Conservation (phyloP, 2,329 filamentous ascomycete genomes). For the Pyricularia sp. region DNA sequence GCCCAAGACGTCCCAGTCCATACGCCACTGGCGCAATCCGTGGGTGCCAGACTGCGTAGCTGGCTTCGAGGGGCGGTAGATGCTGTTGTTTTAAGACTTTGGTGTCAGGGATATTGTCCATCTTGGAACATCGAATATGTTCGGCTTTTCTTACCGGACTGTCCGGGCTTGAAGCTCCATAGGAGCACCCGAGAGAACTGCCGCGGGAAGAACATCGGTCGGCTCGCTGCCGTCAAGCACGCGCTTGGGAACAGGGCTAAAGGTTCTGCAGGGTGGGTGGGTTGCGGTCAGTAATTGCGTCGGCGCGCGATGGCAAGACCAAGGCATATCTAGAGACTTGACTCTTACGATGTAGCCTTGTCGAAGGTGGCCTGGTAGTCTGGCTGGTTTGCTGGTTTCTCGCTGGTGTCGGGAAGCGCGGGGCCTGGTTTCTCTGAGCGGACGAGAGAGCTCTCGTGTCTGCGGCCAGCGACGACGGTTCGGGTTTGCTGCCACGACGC, state of each 20-base stretch:
- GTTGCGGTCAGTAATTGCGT: background rate
- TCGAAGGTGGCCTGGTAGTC: constrained; percentile 73
- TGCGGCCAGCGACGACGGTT: constrained; percentile 30
- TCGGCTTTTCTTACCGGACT: constrained; percentile 57
- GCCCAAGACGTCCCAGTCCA: constrained; percentile 92
- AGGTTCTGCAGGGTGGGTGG: constrained; percentile 43
- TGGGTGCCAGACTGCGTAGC: constrained; percentile 90
- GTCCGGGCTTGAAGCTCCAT: constrained; percentile 87
- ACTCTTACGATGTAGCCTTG: constrained; percentile 78
- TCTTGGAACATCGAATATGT: background rate
- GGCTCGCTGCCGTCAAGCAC: constrained; percentile 87
- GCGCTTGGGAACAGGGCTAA: constrained; percentile 78
- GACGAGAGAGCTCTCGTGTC: constrained; percentile 40
- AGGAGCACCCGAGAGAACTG: constrained; percentile 81
- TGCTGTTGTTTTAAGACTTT: constrained; percentile 39
- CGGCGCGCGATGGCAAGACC: background rate
- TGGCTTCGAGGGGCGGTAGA: constrained; percentile 84
- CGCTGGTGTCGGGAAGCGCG: constrained; percentile 15
- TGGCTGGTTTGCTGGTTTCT: constrained; percentile 47
- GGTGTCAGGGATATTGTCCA: background rate
- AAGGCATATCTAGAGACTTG: background rate
- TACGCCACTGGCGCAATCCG: constrained; percentile 76
- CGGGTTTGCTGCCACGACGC: constrained; percentile 21
- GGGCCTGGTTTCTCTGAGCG: constrained; percentile 24
- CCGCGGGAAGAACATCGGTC: constrained; percentile 60